Base-by-base conservation (phyloP, 768 basidiomycete species). In the Boletus sensibilis region DNA sequence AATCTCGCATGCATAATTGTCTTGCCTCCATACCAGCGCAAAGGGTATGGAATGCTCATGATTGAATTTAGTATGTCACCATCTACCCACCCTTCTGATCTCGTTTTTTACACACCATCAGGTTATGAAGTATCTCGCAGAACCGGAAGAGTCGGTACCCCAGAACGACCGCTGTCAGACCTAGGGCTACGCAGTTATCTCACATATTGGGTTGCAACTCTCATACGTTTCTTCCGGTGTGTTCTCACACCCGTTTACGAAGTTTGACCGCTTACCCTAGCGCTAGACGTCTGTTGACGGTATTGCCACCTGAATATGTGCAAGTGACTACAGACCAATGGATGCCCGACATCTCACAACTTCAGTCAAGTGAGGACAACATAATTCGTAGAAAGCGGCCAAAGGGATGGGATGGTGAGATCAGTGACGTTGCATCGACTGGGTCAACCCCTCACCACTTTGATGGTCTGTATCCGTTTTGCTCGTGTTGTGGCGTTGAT, bases 1-100 rank as follows among this genome's bases (percentile, higher is more conserved):
- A 99, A 99, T 67, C 82, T 99, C 10, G 96, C 96, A 4, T 95
- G 93, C 71, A 99, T 99, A 64, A 87, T 98, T 63, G 92, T 90
- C 8, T 83, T 99, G 40, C 97, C 97, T 2, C 97, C 94, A 18
- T 93, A 87, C 66, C 96, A 98, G 66, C 81, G 85, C 55, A 83
- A 87, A 63, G 91, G 94, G 7, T 97, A 89, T 64, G 97, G 96
- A 3, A 93, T 92, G 80, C 85, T 98, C 25, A 81, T 99, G 81
- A 98, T 98, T 60, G 96, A 99, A 75, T 97, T 98, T 78, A 98
- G 96, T 96, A 68, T 42, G 92, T 75, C n/a, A 35, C 40, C 33
- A 23, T 38, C 43, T 7, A 21, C 20, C 25, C 16, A 34, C 13
- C 23, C 9, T 13, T 51, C 34, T 40, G 14, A 23, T 34, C 42